phyloP scores from a whole-genome alignment of 2,329 filamentous ascomycete genomes.

The Aureobasidium mangrovei region DNA sequence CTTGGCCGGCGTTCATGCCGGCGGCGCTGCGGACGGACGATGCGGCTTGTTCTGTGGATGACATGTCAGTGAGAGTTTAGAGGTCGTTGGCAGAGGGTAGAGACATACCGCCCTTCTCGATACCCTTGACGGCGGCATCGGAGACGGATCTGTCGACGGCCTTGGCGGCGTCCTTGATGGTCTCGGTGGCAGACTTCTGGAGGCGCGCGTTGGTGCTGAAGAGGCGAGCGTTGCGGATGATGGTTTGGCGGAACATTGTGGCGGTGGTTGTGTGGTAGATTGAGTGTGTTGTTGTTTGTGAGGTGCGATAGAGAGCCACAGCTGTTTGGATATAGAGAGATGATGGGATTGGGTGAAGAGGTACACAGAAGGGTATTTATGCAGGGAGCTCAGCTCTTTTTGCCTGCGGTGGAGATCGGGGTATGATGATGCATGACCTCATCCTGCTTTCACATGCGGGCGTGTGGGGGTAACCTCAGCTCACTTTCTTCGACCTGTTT shows the following conservation, averaged over 20 bases:
- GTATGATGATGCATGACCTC: neutral
- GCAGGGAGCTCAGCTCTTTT: too few species aligned
- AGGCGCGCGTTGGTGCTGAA: slow-evolving; percentile 45
- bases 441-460: neutral
- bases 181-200: slow-evolving; percentile 46
- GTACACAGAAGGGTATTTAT: neutral
- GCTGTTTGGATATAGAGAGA: neutral
- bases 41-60: slow-evolving; percentile 41
- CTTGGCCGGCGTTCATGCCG: slow-evolving; percentile 23
- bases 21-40: slow-evolving; percentile 35
- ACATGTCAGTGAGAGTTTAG: neutral
- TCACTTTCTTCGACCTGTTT: neutral
- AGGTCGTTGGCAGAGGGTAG: neutral
- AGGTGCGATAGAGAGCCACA: too few species aligned
- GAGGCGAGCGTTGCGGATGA: slow-evolving; percentile 38
- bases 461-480: neutral
- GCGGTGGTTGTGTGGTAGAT: slow-evolving; percentile 11
- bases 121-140: slow-evolving; percentile 50
- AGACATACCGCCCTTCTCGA: slow-evolving; percentile 52
- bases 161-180: slow-evolving; percentile 51
- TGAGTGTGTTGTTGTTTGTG: neutral
- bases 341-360: neutral
- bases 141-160: slow-evolving; percentile 48
- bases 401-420: neutral
- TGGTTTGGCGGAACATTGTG: slow-evolving; percentile 39